These are phyloP conservation scores for Camelina laxa DNA, from an alignment of 345 rosid genomes.

Conservation along the genomic window DNA sequence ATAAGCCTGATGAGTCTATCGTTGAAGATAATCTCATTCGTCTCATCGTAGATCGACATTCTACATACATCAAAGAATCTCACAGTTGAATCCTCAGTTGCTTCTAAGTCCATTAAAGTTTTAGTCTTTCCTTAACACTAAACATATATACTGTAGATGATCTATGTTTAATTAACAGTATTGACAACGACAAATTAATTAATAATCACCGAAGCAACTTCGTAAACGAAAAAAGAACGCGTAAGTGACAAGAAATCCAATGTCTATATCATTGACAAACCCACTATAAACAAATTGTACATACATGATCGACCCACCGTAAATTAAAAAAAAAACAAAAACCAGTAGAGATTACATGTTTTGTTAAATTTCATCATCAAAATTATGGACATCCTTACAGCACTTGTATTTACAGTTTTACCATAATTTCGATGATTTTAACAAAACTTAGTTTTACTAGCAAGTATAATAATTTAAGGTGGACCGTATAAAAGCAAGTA, in stretches of 20 bases:
- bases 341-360: slow-evolving; percentile 9
- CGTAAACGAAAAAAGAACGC: neutral
- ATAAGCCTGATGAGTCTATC: slow-evolving; percentile 55
- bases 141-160: neutral
- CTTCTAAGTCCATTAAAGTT: slow-evolving; percentile 1
- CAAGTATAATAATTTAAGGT: slow-evolving; percentile 11
- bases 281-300: neutral
- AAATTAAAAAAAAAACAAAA: neutral
- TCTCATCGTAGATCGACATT: slow-evolving; percentile 65
- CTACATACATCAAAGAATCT: slow-evolving; percentile 53
- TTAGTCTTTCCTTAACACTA: neutral
- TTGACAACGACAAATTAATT: neutral
- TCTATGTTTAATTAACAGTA: neutral
- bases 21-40: slow-evolving; percentile 76
- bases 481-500: neutral
- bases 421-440: slow-evolving; percentile 34
- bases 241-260: neutral
- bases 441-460: slow-evolving; percentile 22
- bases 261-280: slow-evolving; percentile 14
- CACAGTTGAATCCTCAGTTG: slow-evolving; percentile 23
- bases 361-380: slow-evolving; percentile 20
- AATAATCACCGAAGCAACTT: neutral
- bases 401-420: slow-evolving; percentile 39
- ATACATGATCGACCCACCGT: slow-evolving; percentile 19
- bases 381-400: slow-evolving; percentile 23